These are phyloP conservation scores for Cyclotella choctawhatcheeana DNA, from an alignment of 108 stramenopile genomes.

Conservation along the genomic window DNA sequence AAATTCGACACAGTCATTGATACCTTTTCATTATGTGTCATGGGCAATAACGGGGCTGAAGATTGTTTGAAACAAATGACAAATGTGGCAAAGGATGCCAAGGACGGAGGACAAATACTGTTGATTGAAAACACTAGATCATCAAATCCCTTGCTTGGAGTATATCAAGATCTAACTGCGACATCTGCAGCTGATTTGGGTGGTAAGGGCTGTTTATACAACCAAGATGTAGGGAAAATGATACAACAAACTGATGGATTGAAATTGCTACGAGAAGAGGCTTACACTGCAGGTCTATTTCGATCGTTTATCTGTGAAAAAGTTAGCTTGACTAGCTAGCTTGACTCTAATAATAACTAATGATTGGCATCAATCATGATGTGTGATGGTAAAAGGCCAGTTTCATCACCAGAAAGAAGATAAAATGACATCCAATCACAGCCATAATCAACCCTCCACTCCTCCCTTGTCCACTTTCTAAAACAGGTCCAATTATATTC, in stretches of 20 bases:
- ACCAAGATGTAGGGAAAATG: conserved; percentile 80
- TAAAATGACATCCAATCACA: conserved; percentile 70
- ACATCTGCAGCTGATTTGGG: conserved; percentile 70
- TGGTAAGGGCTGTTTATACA: conserved; percentile 90
- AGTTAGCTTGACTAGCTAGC: background rate
- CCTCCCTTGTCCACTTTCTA: conserved; percentile 53
- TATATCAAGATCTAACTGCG: conserved; percentile 85
- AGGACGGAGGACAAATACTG: conserved; percentile 58
- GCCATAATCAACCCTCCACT: conserved; percentile 66
- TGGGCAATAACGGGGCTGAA: conserved; percentile 76
- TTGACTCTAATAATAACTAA: background rate
- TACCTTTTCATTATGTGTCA: conserved; percentile 85
- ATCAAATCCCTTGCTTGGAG: conserved; percentile 68
- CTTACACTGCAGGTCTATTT: conserved; percentile 77
- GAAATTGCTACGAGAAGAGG: conserved; percentile 51
- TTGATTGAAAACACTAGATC: conserved; percentile 86
- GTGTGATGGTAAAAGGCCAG: conserved; percentile 70
- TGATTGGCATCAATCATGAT: background rate
- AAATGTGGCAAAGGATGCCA: conserved; percentile 59
- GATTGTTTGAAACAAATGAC: conserved; percentile 67
- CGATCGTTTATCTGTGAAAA: conserved; percentile 67
- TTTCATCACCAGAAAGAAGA: conserved; percentile 77
- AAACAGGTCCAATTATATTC: conserved; percentile 67
- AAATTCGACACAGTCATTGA: conserved; percentile 87
- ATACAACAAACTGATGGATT: conserved; percentile 55